Evolutionary conservation across 2,329 filamentous ascomycete genomes (phyloP), one percentile per base, ranked within the genome.

Genomic region (Purpureocillium takamizusanense): DNA sequence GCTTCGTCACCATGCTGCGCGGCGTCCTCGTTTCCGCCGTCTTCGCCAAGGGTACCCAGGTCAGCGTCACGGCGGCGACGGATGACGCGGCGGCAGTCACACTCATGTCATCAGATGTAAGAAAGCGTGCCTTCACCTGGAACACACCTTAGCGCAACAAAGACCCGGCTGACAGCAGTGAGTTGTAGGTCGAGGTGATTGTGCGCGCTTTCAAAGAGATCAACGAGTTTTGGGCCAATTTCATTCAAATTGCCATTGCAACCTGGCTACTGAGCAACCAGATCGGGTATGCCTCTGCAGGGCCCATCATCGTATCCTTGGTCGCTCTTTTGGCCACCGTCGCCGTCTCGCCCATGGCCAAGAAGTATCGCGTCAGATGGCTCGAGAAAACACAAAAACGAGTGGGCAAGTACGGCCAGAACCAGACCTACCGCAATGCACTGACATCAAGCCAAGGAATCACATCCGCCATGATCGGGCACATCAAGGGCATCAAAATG

Each of bases 401-500:
- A 39, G 49, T 56, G 36, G 52, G 53, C 54, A 35, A 39, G 53
- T 34, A 10, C 4, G 21, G n/a, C 21, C 6, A 25, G 21, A 25
- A 25, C 10, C 6, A 25, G 21, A 5, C 21, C 21, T 6, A 25
- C 5, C 10, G 21, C 21, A 25, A 25, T 6, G 10, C 21, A 10
- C 5, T 25, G 21, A 6, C 21, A 6, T 25, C 21, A 10, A 25
- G 10, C 10, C 6, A 6, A 54, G 51, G 47, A n/a, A 51, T 54
- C 7, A 56, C 53, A 2, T 55, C 53, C 16, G 48, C 52, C 10
- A 53, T 64, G 38, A 55, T 67, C 33, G 57, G 57, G 2, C 55
- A 58, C 7, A 62, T 66, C 45, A 67, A 67, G 44, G 60, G 57
- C 38, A 60, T 66, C 38, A 66, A 64, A 45, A 60, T 66, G 44